Evolutionary conservation across 1,284 basidiomycete genomes (phyloP).

Genomic region (Rhodofomes roseus): DNA sequence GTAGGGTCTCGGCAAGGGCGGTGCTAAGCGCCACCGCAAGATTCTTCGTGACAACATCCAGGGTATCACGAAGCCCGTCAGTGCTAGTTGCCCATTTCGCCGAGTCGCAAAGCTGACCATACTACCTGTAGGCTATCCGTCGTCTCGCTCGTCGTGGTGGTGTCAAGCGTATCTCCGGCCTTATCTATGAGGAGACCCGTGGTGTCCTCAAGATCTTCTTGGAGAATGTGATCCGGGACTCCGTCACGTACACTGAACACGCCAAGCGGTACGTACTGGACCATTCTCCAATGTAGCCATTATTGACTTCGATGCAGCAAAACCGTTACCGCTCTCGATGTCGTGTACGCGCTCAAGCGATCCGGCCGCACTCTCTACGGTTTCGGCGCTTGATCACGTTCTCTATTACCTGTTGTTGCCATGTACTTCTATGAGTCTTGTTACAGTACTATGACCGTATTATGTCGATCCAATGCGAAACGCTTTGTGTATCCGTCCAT

Average conservation of each 20-base stretch:
- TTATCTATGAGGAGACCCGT: slow-evolving; percentile 94
- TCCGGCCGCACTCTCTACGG: slow-evolving; percentile 79
- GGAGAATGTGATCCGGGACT: slow-evolving; percentile 78
- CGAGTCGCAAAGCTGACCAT: slow-evolving; percentile 7
- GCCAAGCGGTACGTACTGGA: slow-evolving; percentile 55
- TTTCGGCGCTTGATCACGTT: slow-evolving; percentile 50
- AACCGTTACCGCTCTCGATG: slow-evolving; percentile 80
- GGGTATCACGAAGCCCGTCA: slow-evolving; percentile 65
- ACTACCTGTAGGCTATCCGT: slow-evolving; percentile 62
- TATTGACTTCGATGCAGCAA: slow-evolving; percentile 34
- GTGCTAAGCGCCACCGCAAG: slow-evolving; percentile 88
- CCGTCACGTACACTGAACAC: slow-evolving; percentile 87
- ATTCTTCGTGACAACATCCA: slow-evolving; percentile 90
- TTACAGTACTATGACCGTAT: slow-evolving; percentile 9
- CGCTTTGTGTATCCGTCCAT: not conserved
- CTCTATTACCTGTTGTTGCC: slow-evolving; percentile 25
- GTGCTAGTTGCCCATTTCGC: slow-evolving; percentile 1
- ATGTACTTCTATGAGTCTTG: slow-evolving; percentile 23
- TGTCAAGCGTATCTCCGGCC: slow-evolving; percentile 92
- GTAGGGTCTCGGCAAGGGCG: slow-evolving; percentile 49
- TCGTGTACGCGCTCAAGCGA: slow-evolving; percentile 82
- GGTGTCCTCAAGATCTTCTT: slow-evolving; percentile 94
- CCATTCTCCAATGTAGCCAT: not conserved
- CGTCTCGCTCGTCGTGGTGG: slow-evolving; percentile 94
- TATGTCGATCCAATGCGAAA: not conserved